phyloP scores from a whole-genome alignment of 73 alveolate genomes.

The Paraurostyla sp. region DNA sequence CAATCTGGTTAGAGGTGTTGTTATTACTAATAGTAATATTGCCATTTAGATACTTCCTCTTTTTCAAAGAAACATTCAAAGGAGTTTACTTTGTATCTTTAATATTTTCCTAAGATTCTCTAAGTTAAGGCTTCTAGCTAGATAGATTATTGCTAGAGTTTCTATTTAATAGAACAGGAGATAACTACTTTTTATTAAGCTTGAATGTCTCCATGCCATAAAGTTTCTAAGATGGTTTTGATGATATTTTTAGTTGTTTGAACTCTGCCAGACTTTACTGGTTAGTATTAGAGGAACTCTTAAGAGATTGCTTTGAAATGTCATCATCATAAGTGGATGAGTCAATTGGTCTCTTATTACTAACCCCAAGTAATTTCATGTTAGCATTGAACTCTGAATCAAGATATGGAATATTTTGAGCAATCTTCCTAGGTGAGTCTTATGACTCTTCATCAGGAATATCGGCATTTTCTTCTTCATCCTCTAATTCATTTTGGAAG shows the following conservation, averaged over 20 bases:
- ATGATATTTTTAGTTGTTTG: background rate
- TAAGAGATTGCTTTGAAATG: background rate
- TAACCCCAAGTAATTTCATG: background rate
- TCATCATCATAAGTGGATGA: constrained; percentile 17
- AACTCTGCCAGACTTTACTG: background rate
- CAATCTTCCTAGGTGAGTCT: constrained; percentile 11
- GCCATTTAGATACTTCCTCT: constrained; percentile 1
- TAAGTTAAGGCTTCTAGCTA: background rate
- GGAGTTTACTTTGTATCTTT: background rate
- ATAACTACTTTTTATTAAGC: background rate
- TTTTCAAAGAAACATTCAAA: background rate
- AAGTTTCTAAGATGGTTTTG: background rate
- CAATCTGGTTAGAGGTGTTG: background rate
- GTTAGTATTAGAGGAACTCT: background rate
- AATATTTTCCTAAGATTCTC: constrained; percentile 5
- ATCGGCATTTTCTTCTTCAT: constrained; percentile 5
- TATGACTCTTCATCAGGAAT: constrained; percentile 4
- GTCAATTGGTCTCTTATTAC: background rate
- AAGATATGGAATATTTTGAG: background rate
- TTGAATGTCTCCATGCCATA: background rate
- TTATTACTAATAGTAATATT: background rate
- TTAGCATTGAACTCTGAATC: background rate
- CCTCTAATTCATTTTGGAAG: background rate
- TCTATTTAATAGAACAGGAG: constrained; percentile 16
- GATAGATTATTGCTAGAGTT: constrained; percentile 28